Evolutionary conservation across 2,329 filamentous ascomycete species (phyloP).

Genomic region (Paecilomyces formosus): DNA sequence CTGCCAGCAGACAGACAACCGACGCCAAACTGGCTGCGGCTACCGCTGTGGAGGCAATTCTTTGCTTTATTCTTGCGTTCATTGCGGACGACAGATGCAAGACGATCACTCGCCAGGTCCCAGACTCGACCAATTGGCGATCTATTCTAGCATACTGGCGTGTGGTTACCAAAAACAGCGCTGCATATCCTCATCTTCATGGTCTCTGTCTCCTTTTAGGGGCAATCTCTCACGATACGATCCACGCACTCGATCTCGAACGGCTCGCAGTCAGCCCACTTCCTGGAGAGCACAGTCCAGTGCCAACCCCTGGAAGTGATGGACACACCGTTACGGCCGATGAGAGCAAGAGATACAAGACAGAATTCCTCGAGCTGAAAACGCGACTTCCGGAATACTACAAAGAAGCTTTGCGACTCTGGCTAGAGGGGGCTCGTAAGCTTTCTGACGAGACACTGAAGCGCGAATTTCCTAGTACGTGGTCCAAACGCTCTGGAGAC

Average conservation of each 20-base stretch:
- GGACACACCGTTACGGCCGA: conserved; percentile 28
- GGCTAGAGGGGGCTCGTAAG: conserved; percentile 34
- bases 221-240: conserved; percentile 39
- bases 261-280: conserved; percentile 34
- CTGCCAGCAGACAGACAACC: conserved; percentile 28
- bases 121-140: conserved; percentile 37
- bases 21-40: conserved; percentile 32
- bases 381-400: conserved; percentile 33
- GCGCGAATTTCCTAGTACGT: conserved; percentile 37
- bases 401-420: conserved; percentile 35
- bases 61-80: conserved; percentile 43
- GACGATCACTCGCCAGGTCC: conserved; percentile 26
- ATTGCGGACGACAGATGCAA: conserved; percentile 35
- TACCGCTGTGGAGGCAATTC: conserved; percentile 37
- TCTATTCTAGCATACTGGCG: conserved; percentile 42
- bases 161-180: conserved; percentile 33
- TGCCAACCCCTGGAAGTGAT: conserved; percentile 39
- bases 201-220: conserved; percentile 40
- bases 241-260: conserved; percentile 38
- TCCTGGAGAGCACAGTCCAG: conserved; percentile 29
- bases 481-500: conserved; percentile 33
- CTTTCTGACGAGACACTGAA: conserved; percentile 35
- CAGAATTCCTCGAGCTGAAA: conserved; percentile 34
- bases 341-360: conserved; percentile 28
- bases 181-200: conserved; percentile 32